phyloP scores from a whole-genome alignment of 257 asterid species.

The Plantago elongata region DNA sequence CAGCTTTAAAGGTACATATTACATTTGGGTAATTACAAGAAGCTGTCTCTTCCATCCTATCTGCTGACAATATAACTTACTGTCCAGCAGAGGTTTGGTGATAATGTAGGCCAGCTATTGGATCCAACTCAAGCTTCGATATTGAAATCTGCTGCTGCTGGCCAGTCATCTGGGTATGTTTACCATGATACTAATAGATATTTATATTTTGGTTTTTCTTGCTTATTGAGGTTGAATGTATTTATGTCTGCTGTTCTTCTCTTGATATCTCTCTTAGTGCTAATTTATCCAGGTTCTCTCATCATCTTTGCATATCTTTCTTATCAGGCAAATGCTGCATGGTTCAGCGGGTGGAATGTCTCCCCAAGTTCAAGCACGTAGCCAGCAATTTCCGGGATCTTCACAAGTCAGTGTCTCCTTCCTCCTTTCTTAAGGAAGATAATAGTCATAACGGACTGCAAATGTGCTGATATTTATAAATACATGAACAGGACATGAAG shows the following conservation, averaged over 20 bases:
- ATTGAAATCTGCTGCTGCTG: constrained; percentile 80
- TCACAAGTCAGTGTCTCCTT: constrained; percentile 57
- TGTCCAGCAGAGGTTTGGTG: constrained; percentile 87
- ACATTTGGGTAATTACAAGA: constrained; percentile 4
- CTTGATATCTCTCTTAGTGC: too few relatives aligned
- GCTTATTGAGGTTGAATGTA: constrained; percentile 10
- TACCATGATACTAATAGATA: constrained; percentile 2
- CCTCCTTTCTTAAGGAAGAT: constrained; percentile 10
- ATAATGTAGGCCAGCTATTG: constrained; percentile 66
- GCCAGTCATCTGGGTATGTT: constrained; percentile 83
- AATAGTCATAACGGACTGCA: neutral
- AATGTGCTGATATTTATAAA: constrained; percentile 3
- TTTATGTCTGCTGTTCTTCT: neutral
- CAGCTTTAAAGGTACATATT: constrained; percentile 66
- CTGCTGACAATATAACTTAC: constrained; percentile 20
- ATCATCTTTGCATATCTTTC: constrained; percentile 6
- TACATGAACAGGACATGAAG: constrained; percentile 70
- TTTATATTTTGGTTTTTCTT: constrained; percentile 6
- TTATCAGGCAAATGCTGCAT: constrained; percentile 76
- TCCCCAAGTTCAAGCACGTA: constrained; percentile 83
- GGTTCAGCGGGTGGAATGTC: constrained; percentile 82
- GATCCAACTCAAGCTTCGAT: constrained; percentile 89
- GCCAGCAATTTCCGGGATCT: constrained; percentile 94
- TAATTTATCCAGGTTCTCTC: constrained; percentile 4
- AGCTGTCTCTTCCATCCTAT: neutral